phyloP scores from a whole-genome alignment of 139 green algal genomes.

The Monoraphidium neglectum region DNA sequence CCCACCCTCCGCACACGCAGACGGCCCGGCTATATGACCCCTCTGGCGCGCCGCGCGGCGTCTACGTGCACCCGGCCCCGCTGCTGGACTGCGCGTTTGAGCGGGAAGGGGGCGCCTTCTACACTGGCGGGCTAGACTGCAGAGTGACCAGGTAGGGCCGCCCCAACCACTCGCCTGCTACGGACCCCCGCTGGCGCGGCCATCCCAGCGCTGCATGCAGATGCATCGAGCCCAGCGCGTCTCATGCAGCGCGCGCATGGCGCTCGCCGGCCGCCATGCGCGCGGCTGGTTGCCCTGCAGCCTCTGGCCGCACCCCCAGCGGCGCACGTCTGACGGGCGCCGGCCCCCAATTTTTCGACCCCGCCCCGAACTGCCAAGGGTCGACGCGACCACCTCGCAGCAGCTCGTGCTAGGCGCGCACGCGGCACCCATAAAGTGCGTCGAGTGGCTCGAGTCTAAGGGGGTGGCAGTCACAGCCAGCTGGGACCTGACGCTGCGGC shows the following conservation, averaged over 20 bases:
- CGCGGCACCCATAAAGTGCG: neutral
- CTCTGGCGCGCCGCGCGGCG: constrained; percentile 34
- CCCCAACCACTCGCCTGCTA: no score
- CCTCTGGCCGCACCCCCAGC: no score
- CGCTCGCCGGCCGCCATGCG: no score
- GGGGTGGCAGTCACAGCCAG: constrained; percentile 51
- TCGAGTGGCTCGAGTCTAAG: neutral
- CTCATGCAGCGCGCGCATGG: no score
- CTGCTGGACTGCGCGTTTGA: constrained; percentile 77
- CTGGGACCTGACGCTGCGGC: constrained; percentile 74
- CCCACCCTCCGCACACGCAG: constrained; percentile 20
- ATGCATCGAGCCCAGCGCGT: no score
- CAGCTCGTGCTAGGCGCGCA: neutral
- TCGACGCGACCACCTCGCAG: neutral
- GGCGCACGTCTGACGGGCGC: neutral
- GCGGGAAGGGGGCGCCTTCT: constrained; percentile 52
- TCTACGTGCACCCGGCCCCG: constrained; percentile 51
- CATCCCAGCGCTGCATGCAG: no score
- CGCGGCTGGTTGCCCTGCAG: no score
- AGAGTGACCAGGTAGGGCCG: constrained; percentile 60
- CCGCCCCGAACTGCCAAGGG: neutral
- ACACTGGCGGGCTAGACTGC: constrained; percentile 61
- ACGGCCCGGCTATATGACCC: constrained; percentile 71
- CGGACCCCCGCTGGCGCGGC: no score
- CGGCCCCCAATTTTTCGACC: neutral